Percentiles rank a stretch among this genome's conserved stretches.
These are phyloP conservation scores for Ophiocordyceps sinensis DNA, from an alignment of 2,329 filamentous ascomycete species.

Conservation along the genomic window DNA sequence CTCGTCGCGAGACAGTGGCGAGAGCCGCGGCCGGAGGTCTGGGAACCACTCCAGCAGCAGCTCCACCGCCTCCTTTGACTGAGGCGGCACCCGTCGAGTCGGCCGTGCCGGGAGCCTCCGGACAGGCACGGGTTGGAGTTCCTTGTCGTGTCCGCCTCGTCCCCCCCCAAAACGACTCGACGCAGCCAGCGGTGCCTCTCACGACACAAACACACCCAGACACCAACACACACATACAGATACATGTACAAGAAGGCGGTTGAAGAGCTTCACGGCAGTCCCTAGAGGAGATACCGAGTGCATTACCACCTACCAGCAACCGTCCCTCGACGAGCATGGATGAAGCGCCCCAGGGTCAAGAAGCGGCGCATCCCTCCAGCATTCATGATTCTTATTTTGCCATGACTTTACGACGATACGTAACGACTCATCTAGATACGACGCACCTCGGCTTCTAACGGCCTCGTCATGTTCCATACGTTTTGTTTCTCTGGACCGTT, in stretches of 20 bases:
- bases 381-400: too few relatives aligned
- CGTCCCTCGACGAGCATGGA: background rate
- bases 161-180: background rate
- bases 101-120: too few relatives aligned
- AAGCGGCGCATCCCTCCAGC: too few relatives aligned
- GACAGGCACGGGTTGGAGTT: background rate
- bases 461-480: too few relatives aligned
- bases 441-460: too few relatives aligned
- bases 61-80: conserved; percentile 46
- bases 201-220: conserved; percentile 2
- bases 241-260: conserved; percentile 15
- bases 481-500: too few relatives aligned
- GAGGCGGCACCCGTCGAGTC: conserved; percentile 8
- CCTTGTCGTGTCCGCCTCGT: background rate
- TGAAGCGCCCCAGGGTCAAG: too few relatives aligned
- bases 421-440: too few relatives aligned
- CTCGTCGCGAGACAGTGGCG: conserved; percentile 30
- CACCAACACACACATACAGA: conserved; percentile 3
- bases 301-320: conserved; percentile 1
- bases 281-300: conserved; percentile 14
- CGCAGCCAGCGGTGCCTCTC: background rate
- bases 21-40: conserved; percentile 32
- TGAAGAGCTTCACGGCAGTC: conserved; percentile 24
- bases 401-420: too few relatives aligned
- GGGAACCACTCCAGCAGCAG: conserved; percentile 48